Evolutionary conservation across 2,329 filamentous ascomycete genomes (phyloP).

Genomic region (Aspergillus novoparasiticus): DNA sequence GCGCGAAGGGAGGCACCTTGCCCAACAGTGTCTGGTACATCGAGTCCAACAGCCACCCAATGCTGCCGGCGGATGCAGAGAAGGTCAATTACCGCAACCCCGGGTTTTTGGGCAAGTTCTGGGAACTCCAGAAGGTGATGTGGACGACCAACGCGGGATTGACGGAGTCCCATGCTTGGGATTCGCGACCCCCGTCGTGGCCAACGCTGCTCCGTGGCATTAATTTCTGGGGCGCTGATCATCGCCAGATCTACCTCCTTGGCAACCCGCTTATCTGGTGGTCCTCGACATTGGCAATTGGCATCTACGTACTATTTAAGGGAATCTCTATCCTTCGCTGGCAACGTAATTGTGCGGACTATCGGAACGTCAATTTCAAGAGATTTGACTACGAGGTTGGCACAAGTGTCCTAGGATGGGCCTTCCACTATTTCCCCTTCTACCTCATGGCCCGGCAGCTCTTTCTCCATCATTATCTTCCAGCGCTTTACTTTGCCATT

Average conservation of each 20-base stretch:
- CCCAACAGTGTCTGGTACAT: slow-evolving; percentile 98
- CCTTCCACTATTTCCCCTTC: slow-evolving; percentile 98
- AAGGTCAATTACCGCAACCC: slow-evolving; percentile 96
- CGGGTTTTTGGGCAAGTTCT: slow-evolving; percentile 96
- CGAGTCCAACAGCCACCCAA: slow-evolving; percentile 84
- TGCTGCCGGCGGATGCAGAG: slow-evolving; percentile 73
- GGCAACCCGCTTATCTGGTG: slow-evolving; percentile 97
- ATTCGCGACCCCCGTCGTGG: slow-evolving; percentile 92
- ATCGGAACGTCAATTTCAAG: slow-evolving; percentile 80
- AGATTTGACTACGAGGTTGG: slow-evolving; percentile 98
- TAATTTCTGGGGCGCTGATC: slow-evolving; percentile 97
- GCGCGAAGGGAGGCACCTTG: slow-evolving; percentile 83
- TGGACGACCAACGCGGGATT: slow-evolving; percentile 97
- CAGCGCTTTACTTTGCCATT: slow-evolving; percentile 92
- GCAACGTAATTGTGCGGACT: slow-evolving; percentile 92
- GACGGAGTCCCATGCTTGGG: slow-evolving; percentile 96
- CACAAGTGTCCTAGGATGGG: slow-evolving; percentile 87
- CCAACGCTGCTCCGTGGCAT: slow-evolving; percentile 89
- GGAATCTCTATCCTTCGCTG: slow-evolving; percentile 83
- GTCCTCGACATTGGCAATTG: slow-evolving; percentile 77
- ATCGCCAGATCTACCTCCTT: slow-evolving; percentile 94
- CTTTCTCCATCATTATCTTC: slow-evolving; percentile 98
- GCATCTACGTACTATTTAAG: slow-evolving; percentile 80
- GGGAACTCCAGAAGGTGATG: slow-evolving; percentile 97
- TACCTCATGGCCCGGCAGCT: slow-evolving; percentile 97